These are phyloP conservation scores for Beauveria australis DNA, from an alignment of 2,329 filamentous ascomycete species.

Conservation along the genomic window DNA sequence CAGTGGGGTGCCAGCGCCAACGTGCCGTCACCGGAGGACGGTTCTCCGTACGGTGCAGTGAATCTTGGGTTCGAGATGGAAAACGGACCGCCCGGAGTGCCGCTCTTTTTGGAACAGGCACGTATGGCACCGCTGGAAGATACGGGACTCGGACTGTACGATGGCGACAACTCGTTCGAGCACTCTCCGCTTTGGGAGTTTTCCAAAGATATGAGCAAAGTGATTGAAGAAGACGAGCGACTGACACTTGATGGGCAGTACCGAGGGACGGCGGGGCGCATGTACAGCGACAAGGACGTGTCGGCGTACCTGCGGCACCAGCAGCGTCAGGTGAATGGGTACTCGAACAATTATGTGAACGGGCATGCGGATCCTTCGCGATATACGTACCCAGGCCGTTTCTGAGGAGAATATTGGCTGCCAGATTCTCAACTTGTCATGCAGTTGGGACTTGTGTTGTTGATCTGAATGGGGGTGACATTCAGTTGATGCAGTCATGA, in stretches of 20 bases:
- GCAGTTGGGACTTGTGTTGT: neutral
- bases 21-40: neutral
- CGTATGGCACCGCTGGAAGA: constrained; percentile 4
- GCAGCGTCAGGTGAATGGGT: constrained; percentile 7
- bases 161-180: constrained; percentile 8
- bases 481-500: neutral
- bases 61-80: constrained; percentile 8
- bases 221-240: neutral
- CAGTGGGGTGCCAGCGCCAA: constrained; percentile 2
- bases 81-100: constrained; percentile 4
- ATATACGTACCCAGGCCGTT: neutral
- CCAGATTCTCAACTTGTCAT: neutral
- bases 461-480: neutral
- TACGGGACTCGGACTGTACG: neutral
- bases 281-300: constrained; percentile 6
- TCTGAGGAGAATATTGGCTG: neutral
- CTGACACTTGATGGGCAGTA: neutral
- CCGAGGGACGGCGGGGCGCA: neutral
- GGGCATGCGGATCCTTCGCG: neutral
- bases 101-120: constrained; percentile 6
- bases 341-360: constrained; percentile 1
- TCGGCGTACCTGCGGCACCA: constrained; percentile 3
- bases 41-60: neutral
- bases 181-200: neutral
- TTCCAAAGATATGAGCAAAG: constrained; percentile 1